Evolutionary conservation across 2,329 filamentous ascomycete species (phyloP).

Genomic region (Myriosclerotinia scirpicola): DNA sequence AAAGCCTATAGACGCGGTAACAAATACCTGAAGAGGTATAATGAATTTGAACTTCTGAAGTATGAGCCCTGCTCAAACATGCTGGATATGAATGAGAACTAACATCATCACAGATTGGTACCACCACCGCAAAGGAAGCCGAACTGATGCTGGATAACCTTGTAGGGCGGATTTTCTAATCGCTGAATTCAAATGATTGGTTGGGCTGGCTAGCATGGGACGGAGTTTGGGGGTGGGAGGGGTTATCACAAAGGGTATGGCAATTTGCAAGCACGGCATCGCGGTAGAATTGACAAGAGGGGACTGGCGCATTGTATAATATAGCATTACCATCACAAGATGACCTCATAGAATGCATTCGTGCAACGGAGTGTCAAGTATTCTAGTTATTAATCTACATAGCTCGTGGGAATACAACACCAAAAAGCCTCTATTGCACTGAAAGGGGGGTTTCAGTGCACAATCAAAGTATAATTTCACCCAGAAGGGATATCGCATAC

Average conservation of each 20-base stretch:
- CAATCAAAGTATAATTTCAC: not conserved
- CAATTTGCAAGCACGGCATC: constrained; percentile 8
- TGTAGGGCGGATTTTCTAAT: not conserved
- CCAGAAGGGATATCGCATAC: not conserved
- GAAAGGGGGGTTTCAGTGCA: not conserved
- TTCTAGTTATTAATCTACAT: not conserved
- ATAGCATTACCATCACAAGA: not conserved
- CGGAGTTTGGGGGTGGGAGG: constrained; percentile 4
- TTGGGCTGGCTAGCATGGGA: not conserved
- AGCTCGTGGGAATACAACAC: not conserved
- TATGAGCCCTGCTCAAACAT: constrained; percentile 1
- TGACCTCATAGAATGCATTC: too few species aligned
- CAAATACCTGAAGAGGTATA: constrained; percentile 67
- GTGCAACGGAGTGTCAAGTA: not conserved
- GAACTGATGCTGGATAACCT: not conserved
- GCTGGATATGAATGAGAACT: not conserved
- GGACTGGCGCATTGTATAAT: not conserved
- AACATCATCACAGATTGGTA: constrained; percentile 1
- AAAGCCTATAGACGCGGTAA: constrained; percentile 71
- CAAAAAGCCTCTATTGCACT: not conserved
- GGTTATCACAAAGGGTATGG: not conserved
- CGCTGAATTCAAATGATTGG: not conserved
- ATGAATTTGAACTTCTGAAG: constrained; percentile 78
- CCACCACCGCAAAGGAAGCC: not conserved
- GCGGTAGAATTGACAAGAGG: not conserved